Percentiles rank a stretch among this genome's conserved stretches.
Conservation (phyloP, 768 basidiomycete genomes). For the Terana coerulea region DNA sequence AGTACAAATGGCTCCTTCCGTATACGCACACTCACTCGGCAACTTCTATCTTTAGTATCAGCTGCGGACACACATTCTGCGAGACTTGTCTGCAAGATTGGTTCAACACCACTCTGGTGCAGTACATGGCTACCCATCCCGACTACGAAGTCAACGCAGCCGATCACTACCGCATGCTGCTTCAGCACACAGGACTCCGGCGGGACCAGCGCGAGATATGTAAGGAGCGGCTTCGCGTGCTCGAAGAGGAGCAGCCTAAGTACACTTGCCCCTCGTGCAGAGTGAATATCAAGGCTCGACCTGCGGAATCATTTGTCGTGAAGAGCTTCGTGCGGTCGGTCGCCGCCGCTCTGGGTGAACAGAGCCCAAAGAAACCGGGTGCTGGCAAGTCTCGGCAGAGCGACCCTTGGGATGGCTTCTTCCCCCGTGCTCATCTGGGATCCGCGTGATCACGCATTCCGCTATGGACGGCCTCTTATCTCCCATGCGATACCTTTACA, state of each 20-base stretch:
- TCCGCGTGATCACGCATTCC: too few species aligned
- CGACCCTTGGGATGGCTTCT: constrained; percentile 24
- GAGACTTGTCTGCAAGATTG: constrained; percentile 54
- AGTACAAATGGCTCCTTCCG: constrained; percentile 20
- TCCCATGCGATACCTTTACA: too few species aligned
- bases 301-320: constrained; percentile 57
- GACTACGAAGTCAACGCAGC: constrained; percentile 29
- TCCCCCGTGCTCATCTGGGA: constrained; percentile 9
- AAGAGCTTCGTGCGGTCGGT: constrained; percentile 53
- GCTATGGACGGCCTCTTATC: too few species aligned
- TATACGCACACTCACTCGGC: neutral
- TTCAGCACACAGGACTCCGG: constrained; percentile 12
- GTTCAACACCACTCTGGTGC: constrained; percentile 44
- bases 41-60: constrained; percentile 39
- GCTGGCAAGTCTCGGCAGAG: neutral
- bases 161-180: constrained; percentile 7
- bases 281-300: constrained; percentile 41
- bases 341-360: constrained; percentile 46
- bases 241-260: constrained; percentile 38
- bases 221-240: too few species aligned
- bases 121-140: constrained; percentile 47
- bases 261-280: constrained; percentile 73
- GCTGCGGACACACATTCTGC: constrained; percentile 74
- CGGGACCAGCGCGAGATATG: too few species aligned
- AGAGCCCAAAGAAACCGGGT: constrained; percentile 28